Evolutionary conservation across 768 basidiomycete genomes (phyloP).

Genomic region (Trametes maxima): DNA sequence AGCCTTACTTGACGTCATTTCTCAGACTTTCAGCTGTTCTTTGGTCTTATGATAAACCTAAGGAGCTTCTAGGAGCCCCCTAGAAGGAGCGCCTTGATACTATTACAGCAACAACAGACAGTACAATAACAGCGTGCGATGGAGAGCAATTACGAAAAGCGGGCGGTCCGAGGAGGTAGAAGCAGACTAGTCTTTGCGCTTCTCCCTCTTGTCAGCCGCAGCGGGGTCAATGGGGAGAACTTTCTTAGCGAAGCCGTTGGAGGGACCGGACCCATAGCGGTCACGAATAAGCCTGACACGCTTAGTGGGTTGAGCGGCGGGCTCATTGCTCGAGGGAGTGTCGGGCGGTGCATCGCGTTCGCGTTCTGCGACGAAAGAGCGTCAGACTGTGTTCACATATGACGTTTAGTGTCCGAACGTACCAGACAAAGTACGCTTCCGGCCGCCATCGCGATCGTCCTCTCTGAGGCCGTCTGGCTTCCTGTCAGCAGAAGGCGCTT

Average conservation of each 20-base stretch:
- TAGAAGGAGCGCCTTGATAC: background rate
- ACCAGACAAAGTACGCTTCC: slow-evolving; percentile 74
- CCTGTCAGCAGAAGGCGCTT: slow-evolving; percentile 43
- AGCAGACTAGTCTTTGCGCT: slow-evolving; percentile 53
- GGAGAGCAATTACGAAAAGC: slow-evolving; percentile 18
- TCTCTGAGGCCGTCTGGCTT: slow-evolving; percentile 35
- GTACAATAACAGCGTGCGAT: slow-evolving; percentile 8
- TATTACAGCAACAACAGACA: slow-evolving; percentile 2
- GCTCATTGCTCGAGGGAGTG: slow-evolving; percentile 40
- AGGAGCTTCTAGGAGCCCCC: background rate
- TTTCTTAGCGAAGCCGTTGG: slow-evolving; percentile 57
- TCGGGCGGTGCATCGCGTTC: slow-evolving; percentile 55
- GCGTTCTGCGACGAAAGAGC: slow-evolving; percentile 54
- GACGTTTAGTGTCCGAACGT: slow-evolving; percentile 29
- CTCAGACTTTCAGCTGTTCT: too few species aligned
- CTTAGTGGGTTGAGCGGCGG: slow-evolving; percentile 50
- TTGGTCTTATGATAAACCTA: too few species aligned
- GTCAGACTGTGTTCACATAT: background rate
- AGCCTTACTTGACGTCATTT: too few species aligned
- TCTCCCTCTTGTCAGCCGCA: slow-evolving; percentile 56
- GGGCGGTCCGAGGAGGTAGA: slow-evolving; percentile 23
- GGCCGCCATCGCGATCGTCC: slow-evolving; percentile 62
- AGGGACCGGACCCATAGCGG: slow-evolving; percentile 41
- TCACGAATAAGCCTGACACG: slow-evolving; percentile 61
- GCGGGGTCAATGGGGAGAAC: slow-evolving; percentile 64